Percentiles rank a stretch among this genome's conserved stretches.
Evolutionary conservation across 768 basidiomycete species (phyloP).

Genomic region (Phanerodontia chrysosporium): DNA sequence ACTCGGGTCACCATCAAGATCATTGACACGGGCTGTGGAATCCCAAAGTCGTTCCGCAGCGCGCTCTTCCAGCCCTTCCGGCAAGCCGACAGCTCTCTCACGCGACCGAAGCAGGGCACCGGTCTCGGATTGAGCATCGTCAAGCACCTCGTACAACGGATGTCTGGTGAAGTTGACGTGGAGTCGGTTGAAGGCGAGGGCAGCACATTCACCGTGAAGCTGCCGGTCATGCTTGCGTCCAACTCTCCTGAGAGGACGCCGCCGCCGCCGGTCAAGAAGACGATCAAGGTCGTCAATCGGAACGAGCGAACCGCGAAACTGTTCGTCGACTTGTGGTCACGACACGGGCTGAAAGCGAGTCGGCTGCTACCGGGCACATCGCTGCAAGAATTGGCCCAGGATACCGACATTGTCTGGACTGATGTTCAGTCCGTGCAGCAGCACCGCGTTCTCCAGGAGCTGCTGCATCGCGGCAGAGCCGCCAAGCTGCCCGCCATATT

Average conservation of each 20-base stretch:
- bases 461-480: slow-evolving; percentile 5
- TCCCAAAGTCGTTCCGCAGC: slow-evolving; percentile 22
- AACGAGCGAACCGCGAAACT: slow-evolving; percentile 19
- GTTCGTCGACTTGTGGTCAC: slow-evolving; percentile 17
- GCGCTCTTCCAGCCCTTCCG: slow-evolving; percentile 26
- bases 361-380: neutral
- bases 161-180: slow-evolving; percentile 25
- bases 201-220: slow-evolving; percentile 22
- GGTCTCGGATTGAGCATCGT: slow-evolving; percentile 28
- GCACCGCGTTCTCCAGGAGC: slow-evolving; percentile 13
- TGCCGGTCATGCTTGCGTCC: slow-evolving; percentile 18
- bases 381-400: slow-evolving; percentile 11
- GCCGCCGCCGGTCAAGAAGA: slow-evolving; percentile 11
- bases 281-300: slow-evolving; percentile 20
- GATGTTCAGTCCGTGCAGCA: slow-evolving; percentile 18
- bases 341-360: slow-evolving; percentile 13
- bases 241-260: neutral
- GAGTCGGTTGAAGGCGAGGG: slow-evolving; percentile 23
- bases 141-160: slow-evolving; percentile 27
- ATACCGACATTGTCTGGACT: slow-evolving; percentile 22
- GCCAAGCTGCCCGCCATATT: neutral
- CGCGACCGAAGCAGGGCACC: slow-evolving; percentile 23
- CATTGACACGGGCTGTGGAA: slow-evolving; percentile 26
- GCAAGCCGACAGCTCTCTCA: slow-evolving; percentile 24
- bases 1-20: slow-evolving; percentile 19